Base-by-base conservation (phyloP, 805 yeast species). In the Yarrowia divulgata region DNA sequence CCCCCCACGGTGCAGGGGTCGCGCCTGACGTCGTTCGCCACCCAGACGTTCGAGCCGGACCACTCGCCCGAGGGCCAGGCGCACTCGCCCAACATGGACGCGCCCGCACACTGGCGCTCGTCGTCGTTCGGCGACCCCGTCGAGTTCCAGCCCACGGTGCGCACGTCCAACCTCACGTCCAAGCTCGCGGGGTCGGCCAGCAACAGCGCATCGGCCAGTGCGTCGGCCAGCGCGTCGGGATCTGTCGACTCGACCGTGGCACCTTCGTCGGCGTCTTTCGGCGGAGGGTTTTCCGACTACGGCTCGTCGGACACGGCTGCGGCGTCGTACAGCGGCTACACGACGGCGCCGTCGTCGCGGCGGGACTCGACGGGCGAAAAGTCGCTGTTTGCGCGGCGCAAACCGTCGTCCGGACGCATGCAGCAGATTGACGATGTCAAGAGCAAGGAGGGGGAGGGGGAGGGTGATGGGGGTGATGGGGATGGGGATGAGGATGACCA, bases 331-430 rank as follows among this genome's bases (percentile, higher is more conserved):
- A 54, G 60, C 34, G 60, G 60, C 8, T 54, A 54, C 48, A 34
- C 70, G 8, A 18, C 63, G 13, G 39, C 70, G 19, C 37, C 66
- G 23, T 57, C 63, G 48, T 57, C 63, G 48, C 63, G 63, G 63
- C 63, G 63, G 3, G 63, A 57, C 63, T 57, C 63, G 23, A 57
- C 63, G 12, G 63, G 63, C 46, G 63, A 57, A n/a, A 57, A 57
- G 37, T 57, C 63, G 48, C 63, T 57, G 46, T 57, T 57, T 57
- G 63, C 63, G 14, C 75, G 72, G 19, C 49, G 64, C 10, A 70
- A 67, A 37, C 69, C 52, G 32, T 70, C 58, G 18, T 68, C 54
- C 8, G 73, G 72, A 6, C 70, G 52, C 35, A 69, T 68, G 34
- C 71, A 66, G 49, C 71, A 64, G 35, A 62, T 39, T 19, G 70